These are phyloP conservation scores for Whalleya microplaca DNA, from an alignment of 2,329 filamentous ascomycete genomes.

Conservation along the genomic window DNA sequence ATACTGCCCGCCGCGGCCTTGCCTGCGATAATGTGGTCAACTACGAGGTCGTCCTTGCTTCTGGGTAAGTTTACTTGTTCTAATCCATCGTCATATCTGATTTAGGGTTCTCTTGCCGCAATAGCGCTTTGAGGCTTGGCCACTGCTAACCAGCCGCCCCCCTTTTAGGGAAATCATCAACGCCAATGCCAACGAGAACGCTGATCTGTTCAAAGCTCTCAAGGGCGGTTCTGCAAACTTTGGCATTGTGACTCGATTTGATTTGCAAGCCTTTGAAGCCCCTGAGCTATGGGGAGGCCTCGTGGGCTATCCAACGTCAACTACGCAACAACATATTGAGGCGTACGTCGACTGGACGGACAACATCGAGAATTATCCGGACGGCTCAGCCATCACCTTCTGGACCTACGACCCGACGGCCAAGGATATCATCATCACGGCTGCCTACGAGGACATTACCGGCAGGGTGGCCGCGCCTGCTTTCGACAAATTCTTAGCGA, in stretches of 20 bases:
- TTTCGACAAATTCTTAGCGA: conserved; percentile 17
- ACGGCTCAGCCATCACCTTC: conserved; percentile 20
- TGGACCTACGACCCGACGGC: conserved; percentile 16
- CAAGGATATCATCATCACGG: conserved; percentile 14
- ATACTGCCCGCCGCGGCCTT: conserved; percentile 41
- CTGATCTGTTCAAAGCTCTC: conserved; percentile 48
- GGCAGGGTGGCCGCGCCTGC: conserved; percentile 6
- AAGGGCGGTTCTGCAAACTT: conserved; percentile 52
- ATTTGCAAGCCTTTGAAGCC: conserved; percentile 25
- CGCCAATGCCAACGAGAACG: conserved; percentile 40
- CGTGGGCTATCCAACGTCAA: conserved; percentile 5
- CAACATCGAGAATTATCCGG: conserved; percentile 10
- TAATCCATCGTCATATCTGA: background rate
- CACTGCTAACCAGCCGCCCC: background rate
- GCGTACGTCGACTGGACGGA: conserved; percentile 19
- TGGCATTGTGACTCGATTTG: conserved; percentile 41
- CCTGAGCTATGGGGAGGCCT: conserved; percentile 24
- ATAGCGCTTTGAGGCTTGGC: background rate
- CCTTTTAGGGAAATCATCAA: conserved; percentile 38
- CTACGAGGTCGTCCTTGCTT: conserved; percentile 48
- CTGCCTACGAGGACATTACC: conserved; percentile 16
- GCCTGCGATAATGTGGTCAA: conserved; percentile 49
- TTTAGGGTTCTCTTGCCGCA: background rate
- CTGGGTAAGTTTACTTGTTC: conserved; percentile 29
- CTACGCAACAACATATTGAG: conserved; percentile 11